A percentile compares a stretch with the other conserved stretches of the same genome.
Evolutionary conservation across 148 eudicot species (phyloP).

Genomic region (Rhododendron simsii): DNA sequence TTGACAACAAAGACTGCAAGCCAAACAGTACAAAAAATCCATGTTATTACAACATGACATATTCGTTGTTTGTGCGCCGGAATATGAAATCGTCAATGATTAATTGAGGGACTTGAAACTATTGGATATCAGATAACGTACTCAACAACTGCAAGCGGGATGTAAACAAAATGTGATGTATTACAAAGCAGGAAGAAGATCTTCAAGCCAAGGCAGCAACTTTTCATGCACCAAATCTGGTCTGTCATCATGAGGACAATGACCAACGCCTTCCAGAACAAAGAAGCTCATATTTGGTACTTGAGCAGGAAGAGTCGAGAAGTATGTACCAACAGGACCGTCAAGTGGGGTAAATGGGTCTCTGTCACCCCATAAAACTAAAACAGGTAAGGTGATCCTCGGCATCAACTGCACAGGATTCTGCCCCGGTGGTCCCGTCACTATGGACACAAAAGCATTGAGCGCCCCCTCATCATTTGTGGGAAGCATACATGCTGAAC

Average conservation of each 20-base stretch:
- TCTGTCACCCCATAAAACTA: conserved; percentile 82
- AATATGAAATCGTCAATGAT: neutral
- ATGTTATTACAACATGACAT: neutral
- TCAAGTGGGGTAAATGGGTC: conserved; percentile 93
- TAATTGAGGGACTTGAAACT: neutral
- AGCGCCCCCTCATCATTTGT: conserved; percentile 80
- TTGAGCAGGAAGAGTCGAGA: conserved; percentile 48
- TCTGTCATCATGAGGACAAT: conserved; percentile 92
- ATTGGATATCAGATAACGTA: neutral
- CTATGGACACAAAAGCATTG: conserved; percentile 81
- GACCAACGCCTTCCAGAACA: conserved; percentile 82
- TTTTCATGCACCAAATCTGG: conserved; percentile 78
- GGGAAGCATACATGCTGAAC: neutral
- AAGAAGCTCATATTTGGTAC: conserved; percentile 45
- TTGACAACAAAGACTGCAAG: neutral
- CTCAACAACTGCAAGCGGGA: neutral
- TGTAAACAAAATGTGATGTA: neutral
- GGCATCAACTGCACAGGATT: conserved; percentile 79
- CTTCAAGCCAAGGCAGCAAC: conserved; percentile 73
- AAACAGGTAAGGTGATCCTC: conserved; percentile 47
- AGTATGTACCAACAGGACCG: conserved; percentile 93
- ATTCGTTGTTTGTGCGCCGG: neutral
- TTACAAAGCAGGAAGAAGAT: conserved; percentile 17
- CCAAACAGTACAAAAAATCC: neutral
- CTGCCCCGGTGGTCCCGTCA: conserved; percentile 96